Base-by-base conservation (phyloP, 352 stramenopile species). In the Phytophthora europaea region DNA sequence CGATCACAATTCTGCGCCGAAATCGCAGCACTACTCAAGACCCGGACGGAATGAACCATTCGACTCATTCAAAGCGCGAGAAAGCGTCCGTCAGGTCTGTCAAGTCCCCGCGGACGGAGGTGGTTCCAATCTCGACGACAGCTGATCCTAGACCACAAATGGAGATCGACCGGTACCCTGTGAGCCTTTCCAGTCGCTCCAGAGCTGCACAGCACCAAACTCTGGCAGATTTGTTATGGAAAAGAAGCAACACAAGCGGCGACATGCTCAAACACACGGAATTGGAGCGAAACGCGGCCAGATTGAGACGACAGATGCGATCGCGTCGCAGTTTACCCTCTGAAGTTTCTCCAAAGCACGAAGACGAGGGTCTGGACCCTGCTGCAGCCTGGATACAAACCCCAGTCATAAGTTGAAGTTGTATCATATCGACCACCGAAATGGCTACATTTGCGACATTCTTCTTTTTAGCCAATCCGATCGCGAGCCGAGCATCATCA, bases 401-500 rank as follows among this genome's bases (percentile, higher is more conserved):
- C 18, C 38, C 38, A 13, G 38, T 45, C 38, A n/a, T 45, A 7
- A 50, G 43, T 50, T 50, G 43, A 50, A 50, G 43, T 22, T 45
- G 45, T 63, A 23, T 16, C 22, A 48, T 50, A 50, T 6, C 43
- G 57, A 73, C 3, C 65, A 73, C 58, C 58, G 60, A 68, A 52
- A 68, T 68, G 59, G 50, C 66, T 63, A 57, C 48, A 50, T 48
- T 23, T 64, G 38, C 15, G 43, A 50, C 43, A 50, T 6, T 15
- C 36, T 13, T n/a, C 16, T 22, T 63, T 72, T 62, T 26, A 66
- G 43, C 68, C 68, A 74, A 74, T 74, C 38, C 22, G 36, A 52
- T 28, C 5, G 4, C 4, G 36, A 5, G 34, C 16, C 51, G 51
- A 50, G 34, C 48, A 18, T 61, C 31, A 60, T 43, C 59, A 68